Evolutionary conservation across 192 early-diverging fungal species (phyloP), one percentile per base, ranked within the genome.

Genomic region (Gonapodya prolifera): DNA sequence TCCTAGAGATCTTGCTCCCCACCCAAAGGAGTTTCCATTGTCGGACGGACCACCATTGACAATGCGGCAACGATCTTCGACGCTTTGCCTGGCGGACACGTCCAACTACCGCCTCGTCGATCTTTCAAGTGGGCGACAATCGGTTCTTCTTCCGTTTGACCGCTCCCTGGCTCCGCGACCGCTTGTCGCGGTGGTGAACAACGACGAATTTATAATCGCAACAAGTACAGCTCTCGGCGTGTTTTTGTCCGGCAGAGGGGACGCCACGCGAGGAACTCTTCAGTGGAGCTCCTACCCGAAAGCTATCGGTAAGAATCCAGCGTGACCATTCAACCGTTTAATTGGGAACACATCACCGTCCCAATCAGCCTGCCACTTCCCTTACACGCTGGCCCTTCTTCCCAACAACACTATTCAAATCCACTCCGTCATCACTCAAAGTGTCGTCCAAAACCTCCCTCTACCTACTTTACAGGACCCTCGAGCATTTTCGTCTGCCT

Each of bases 191-290:
- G 85, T 87, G 0, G 84, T 92, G 29, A 83, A 80, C 29, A 81
- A 86, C 29, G 84, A 84, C 69, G 94, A 95, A 79, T 95, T 92
- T 78, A 78, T 95, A 70, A 80, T 95, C 1, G 91, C 88, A 2
- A 88, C 87, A 34, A 86, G 83, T 1, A 83, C 83, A 34, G 83
- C 87, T 1, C 85, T 95, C 30, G 94, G 94, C 32, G 85, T 94
- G 28, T 93, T 95, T 82, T 85, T 94, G 1, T 83, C 86, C 34
- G 81, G 82, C 2, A 77, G 78, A 2, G 92, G 94, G 0, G 91
- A 94, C 34, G 86, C 94, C 33, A 85, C 93, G 13, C 84, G 91
- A 77, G 93, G 92, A 1, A 88, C 87, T 13, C 75, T 88, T 30
- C 81, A 88, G 69, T 88, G 87, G 87, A 75, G 83, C 17, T 76